Percentiles rank a stretch among this genome's conserved stretches.
Evolutionary conservation across 2,329 filamentous ascomycete species (phyloP).

Genomic region (Biscogniauxia sp.): DNA sequence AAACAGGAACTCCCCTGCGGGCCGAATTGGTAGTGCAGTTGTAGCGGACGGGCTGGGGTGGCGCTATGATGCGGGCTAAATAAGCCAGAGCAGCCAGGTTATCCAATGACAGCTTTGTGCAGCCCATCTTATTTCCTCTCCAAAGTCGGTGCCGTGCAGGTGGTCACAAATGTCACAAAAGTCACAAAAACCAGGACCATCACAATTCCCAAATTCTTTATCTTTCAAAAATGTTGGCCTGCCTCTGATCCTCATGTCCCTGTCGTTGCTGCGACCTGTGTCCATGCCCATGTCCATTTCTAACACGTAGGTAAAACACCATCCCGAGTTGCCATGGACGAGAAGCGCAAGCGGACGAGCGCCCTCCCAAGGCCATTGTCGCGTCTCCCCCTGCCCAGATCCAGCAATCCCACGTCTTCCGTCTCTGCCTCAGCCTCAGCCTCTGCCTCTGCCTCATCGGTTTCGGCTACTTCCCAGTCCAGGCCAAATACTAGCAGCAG

Average conservation of each 20-base stretch:
- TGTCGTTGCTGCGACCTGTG: not conserved
- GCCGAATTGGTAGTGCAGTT: too few relatives aligned
- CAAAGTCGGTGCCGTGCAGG: not conserved
- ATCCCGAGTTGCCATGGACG: slow-evolving; percentile 24
- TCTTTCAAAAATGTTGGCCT: not conserved
- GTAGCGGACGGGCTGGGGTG: not conserved
- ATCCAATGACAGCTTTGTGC: not conserved
- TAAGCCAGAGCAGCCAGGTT: not conserved
- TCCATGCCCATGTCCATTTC: not conserved
- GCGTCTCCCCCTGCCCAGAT: slow-evolving; percentile 32
- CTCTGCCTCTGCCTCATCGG: not conserved
- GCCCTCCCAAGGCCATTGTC: slow-evolving; percentile 31
- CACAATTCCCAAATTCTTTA: not conserved
- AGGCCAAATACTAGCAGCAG: slow-evolving; percentile 13
- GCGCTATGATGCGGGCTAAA: not conserved
- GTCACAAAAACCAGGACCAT: not conserved
- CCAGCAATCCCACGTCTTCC: slow-evolving; percentile 19
- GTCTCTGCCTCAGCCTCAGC: not conserved
- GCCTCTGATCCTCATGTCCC: too few relatives aligned
- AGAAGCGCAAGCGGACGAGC: slow-evolving; percentile 24
- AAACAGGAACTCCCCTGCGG: too few relatives aligned
- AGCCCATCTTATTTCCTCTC: not conserved
- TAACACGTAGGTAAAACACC: not conserved
- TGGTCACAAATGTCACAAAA: too few relatives aligned
- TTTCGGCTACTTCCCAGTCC: slow-evolving; percentile 1